Evolutionary conservation across 2,329 filamentous ascomycete genomes (phyloP).

Genomic region (Cladorrhinum sp.): DNA sequence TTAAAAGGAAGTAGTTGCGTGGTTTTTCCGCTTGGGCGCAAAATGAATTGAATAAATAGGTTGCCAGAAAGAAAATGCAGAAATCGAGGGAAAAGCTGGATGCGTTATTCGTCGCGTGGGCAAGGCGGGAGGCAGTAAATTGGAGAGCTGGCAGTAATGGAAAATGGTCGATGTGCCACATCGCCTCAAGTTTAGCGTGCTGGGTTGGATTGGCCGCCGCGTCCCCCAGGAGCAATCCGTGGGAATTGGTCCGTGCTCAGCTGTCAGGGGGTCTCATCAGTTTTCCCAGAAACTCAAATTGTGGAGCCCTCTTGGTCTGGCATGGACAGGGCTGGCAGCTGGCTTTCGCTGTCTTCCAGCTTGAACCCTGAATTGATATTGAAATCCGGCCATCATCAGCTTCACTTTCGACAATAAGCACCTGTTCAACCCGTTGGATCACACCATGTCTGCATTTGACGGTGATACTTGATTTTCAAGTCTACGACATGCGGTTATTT

Average conservation of each 20-base stretch:
- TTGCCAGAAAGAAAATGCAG: background rate
- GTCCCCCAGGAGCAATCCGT: background rate
- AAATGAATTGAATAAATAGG: conserved; percentile 7
- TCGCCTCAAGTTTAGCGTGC: conserved; percentile 26
- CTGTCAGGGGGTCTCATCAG: conserved; percentile 1
- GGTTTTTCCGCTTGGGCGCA: background rate
- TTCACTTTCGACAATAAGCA: background rate
- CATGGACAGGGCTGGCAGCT: background rate
- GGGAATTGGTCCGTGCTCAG: conserved; percentile 8
- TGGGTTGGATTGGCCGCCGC: no score
- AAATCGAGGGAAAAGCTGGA: conserved; percentile 6
- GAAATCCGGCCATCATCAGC: background rate
- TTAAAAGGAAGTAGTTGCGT: background rate
- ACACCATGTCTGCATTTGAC: no score
- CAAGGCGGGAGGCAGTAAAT: conserved; percentile 4
- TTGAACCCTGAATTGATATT: background rate
- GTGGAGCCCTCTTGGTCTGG: no score
- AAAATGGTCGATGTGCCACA: conserved; percentile 29
- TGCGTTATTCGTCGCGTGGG: conserved; percentile 17
- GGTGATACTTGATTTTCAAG: no score
- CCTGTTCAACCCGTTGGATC: no score
- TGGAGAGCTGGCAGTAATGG: conserved; percentile 26
- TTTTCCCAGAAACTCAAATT: background rate
- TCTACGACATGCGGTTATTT: no score
- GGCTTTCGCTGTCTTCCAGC: background rate